These are phyloP conservation scores for Tetrahymena borealis DNA, from an alignment of 73 alveolate genomes.

Conservation along the genomic window DNA sequence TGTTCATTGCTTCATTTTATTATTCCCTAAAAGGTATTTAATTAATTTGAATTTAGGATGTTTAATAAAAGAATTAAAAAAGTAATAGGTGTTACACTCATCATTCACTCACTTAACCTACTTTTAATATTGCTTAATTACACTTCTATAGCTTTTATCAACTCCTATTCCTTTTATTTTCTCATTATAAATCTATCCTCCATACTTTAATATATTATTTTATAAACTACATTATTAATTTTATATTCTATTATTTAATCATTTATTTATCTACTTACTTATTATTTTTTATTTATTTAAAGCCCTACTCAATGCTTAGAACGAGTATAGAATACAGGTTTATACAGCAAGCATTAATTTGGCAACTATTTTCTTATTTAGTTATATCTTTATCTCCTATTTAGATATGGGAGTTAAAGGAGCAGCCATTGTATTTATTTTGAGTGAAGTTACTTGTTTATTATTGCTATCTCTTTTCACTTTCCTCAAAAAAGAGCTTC, in stretches of 20 bases:
- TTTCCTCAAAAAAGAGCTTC: not conserved
- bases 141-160: too few species aligned
- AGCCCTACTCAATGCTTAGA: not conserved
- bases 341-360: not conserved
- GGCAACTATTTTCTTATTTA: not conserved
- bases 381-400: not conserved
- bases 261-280: not conserved
- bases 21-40: not conserved
- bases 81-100: not conserved
- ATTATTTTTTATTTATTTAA: not conserved
- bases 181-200: too few species aligned
- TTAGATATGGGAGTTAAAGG: not conserved
- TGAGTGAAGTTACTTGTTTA: not conserved
- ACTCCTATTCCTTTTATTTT: too few species aligned
- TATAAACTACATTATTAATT: too few species aligned
- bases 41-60: not conserved
- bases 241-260: too few species aligned
- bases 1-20: not conserved
- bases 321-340: not conserved
- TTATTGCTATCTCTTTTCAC: not conserved
- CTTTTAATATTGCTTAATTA: too few species aligned
- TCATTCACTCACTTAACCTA: not conserved
- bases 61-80: not conserved
- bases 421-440: not conserved
- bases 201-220: too few species aligned